Conservation (phyloP, 768 basidiomycete genomes). For the Tylopilus subfusipes region DNA sequence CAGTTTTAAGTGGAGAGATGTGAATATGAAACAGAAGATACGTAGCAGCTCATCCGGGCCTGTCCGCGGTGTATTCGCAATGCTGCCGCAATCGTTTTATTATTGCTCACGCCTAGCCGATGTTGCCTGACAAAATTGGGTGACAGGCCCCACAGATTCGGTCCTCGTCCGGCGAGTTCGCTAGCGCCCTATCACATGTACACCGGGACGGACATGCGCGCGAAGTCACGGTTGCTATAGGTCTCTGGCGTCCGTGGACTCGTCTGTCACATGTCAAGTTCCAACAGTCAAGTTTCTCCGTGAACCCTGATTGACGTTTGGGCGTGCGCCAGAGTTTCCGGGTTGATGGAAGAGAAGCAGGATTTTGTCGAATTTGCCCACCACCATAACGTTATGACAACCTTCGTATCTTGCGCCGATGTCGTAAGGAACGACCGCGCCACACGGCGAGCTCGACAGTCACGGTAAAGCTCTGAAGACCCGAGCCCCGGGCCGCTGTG, state of each 20-base stretch:
- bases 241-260: background rate
- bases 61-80: slow-evolving; percentile 5
- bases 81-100: slow-evolving; percentile 21
- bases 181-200: background rate
- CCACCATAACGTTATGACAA: background rate
- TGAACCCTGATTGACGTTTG: slow-evolving; percentile 12
- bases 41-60: background rate
- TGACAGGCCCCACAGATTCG: slow-evolving; percentile 6
- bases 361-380: slow-evolving; percentile 2
- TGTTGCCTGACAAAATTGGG: slow-evolving; percentile 19
- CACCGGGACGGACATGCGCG: background rate
- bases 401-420: too few relatives aligned
- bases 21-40: slow-evolving; percentile 5
- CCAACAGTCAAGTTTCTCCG: background rate
- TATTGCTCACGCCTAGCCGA: slow-evolving; percentile 19
- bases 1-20: slow-evolving; percentile 21
- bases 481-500: background rate
- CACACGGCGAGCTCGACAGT: slow-evolving; percentile 19
- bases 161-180: background rate
- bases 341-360: slow-evolving; percentile 16
- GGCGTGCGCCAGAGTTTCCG: slow-evolving; percentile 9
- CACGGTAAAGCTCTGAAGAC: too few relatives aligned
- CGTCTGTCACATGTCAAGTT: too few relatives aligned
- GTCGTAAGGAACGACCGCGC: slow-evolving; percentile 14
- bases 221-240: background rate